A percentile compares a stretch with the other conserved stretches of the same genome.
phyloP scores from a whole-genome alignment of 2,329 filamentous ascomycete species.

The Dactylellina drechsleri region DNA sequence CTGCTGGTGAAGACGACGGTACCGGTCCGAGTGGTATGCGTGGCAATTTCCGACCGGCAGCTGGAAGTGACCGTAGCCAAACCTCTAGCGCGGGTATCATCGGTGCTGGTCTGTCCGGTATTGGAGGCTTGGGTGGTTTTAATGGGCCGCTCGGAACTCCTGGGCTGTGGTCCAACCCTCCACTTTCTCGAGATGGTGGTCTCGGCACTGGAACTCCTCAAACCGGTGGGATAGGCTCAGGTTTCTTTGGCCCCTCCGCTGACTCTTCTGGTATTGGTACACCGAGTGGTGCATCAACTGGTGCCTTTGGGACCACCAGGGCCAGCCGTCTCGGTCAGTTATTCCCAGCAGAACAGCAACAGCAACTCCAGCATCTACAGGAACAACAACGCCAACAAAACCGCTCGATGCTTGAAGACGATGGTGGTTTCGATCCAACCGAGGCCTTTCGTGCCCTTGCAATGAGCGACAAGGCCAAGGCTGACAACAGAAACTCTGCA shows the following conservation, averaged over 20 bases:
- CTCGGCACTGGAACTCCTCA: conserved; percentile 78
- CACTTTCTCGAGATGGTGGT: conserved; percentile 68
- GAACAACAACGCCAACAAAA: conserved; percentile 56
- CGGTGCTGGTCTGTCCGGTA: conserved; percentile 72
- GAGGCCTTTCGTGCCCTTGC: conserved; percentile 72
- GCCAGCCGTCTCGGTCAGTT: conserved; percentile 85
- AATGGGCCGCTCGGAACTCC: conserved; percentile 71
- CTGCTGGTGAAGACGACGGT: conserved; percentile 70
- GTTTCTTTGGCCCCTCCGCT: conserved; percentile 47
- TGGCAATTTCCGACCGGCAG: conserved; percentile 65
- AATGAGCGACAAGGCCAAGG: conserved; percentile 74
- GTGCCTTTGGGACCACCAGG: conserved; percentile 73
- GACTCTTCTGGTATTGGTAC: conserved; percentile 75
- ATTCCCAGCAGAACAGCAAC: conserved; percentile 89
- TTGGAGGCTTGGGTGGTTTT: conserved; percentile 66
- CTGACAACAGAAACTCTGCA: conserved; percentile 61
- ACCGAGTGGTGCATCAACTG: conserved; percentile 65
- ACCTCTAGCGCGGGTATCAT: conserved; percentile 76
- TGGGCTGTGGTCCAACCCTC: conserved; percentile 73
- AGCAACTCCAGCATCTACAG: conserved; percentile 61
- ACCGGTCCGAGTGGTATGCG: conserved; percentile 66
- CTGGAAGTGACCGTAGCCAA: conserved; percentile 88
- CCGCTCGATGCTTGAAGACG: conserved; percentile 67
- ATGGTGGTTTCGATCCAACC: conserved; percentile 68
- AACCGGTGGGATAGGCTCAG: conserved; percentile 66